Evolutionary conservation across 306 rosid genomes (phyloP), one percentile per base, ranked within the genome.

Genomic region (Medicago lupulina): DNA sequence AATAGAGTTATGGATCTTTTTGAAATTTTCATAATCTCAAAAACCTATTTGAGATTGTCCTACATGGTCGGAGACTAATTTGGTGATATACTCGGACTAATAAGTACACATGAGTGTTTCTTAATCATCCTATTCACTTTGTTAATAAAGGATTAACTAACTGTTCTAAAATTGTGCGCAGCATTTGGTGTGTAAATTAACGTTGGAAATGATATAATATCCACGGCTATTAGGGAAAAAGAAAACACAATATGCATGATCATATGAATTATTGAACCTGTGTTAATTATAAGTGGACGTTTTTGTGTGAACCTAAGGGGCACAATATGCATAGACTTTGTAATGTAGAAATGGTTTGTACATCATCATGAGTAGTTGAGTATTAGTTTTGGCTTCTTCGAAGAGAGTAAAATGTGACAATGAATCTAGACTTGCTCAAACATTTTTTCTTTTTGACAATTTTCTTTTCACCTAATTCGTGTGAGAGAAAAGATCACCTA

Each of bases 341-440:
- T 46, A 46, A 46, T 50, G n/a, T 49, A 49, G 15, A 49, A 14
- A 49, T 5, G 15, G 5, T n/a, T 16, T 50, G 21, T 50, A 8
- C 6, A n/a, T 50, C n/a, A n/a, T n/a, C 11, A 51, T 2, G 2
- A 50, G 64, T 58, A 58, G 64, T 61, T 61, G 67, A 61, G 34
- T 61, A n/a, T 60, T 60, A 60, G 67, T 60, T 60, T 61, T 31
- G 67, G 21, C 17, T 61, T 61, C 41, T 61, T 61, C 31, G 67
- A 34, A 63, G 55, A 43, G 9, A 61, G 78, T 31, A 44, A 28
- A 28, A 14, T 43, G 23, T 44, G 60, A 16, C 78, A 16, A 44
- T 28, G 70, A 60, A 74, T 74, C 70, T 74, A 61, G 70, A 44
- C 78, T 28, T 61, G 19, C 15, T 60, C 46, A 60, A 28, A 58